Evolutionary conservation across 2,329 filamentous ascomycete species (phyloP).

Genomic region (Graphilbum ipis-grandicollis): DNA sequence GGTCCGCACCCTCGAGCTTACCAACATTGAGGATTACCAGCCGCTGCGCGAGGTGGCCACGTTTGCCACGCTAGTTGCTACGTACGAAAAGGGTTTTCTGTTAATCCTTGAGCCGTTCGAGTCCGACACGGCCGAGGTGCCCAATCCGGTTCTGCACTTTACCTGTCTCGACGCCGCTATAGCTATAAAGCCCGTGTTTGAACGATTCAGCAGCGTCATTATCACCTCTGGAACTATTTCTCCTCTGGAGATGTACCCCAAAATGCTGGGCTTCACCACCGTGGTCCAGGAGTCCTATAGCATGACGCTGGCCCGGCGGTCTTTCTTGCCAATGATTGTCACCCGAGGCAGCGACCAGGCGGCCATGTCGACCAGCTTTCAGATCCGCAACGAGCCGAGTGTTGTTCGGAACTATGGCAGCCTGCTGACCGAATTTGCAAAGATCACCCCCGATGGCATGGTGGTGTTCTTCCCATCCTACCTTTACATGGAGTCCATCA

Average conservation of each 20-base stretch:
- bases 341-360: conserved; percentile 90
- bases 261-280: conserved; percentile 87
- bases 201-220: conserved; percentile 93
- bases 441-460: conserved; percentile 88
- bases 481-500: conserved; percentile 97
- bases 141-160: conserved; percentile 93
- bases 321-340: conserved; percentile 97
- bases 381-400: conserved; percentile 85
- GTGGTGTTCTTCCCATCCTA: conserved; percentile 99
- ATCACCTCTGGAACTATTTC: conserved; percentile 97
- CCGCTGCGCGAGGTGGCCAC: conserved; percentile 93
- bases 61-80: conserved; percentile 88
- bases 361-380: conserved; percentile 81
- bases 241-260: conserved; percentile 95
- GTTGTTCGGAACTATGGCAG: conserved; percentile 97
- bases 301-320: conserved; percentile 85
- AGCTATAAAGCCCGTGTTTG: conserved; percentile 93
- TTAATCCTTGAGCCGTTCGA: conserved; percentile 96
- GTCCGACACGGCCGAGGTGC: conserved; percentile 84
- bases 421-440: conserved; percentile 84
- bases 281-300: conserved; percentile 94
- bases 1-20: conserved; percentile 84
- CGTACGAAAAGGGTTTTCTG: conserved; percentile 91
- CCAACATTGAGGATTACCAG: conserved; percentile 96
- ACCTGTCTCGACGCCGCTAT: conserved; percentile 95